A percentile compares a stretch with the other conserved stretches of the same genome.
Conservation (phyloP, 192 early-diverging fungal species). For the Phycomyces nitens region DNA sequence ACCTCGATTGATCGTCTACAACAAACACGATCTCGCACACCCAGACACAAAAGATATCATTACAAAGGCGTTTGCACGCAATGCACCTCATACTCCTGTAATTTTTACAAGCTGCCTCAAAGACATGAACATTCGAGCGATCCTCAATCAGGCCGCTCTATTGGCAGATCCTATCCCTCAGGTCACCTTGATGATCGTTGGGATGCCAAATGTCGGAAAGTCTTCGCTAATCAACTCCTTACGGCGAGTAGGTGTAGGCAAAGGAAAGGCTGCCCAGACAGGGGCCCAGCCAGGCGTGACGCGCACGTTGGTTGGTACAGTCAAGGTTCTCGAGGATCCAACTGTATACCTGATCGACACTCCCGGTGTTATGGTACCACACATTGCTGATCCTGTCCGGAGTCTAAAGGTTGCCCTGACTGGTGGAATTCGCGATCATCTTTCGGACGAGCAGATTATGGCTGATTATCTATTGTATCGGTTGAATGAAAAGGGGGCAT, state of each 20-base stretch:
- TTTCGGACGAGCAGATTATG: conserved; percentile 77
- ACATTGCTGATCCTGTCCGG: conserved; percentile 75
- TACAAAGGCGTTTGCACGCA: conserved; percentile 22
- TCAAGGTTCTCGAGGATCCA: conserved; percentile 86
- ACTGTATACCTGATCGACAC: conserved; percentile 91
- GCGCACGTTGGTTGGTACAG: conserved; percentile 58
- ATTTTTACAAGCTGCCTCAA: conserved; percentile 63
- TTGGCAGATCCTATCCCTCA: conserved; percentile 40
- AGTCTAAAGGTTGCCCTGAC: conserved; percentile 90
- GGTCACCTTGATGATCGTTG: conserved; percentile 77
- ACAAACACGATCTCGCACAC: conserved; percentile 88
- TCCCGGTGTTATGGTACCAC: conserved; percentile 89
- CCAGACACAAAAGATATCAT: conserved; percentile 40
- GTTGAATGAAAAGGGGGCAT: conserved; percentile 61
- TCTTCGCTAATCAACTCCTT: conserved; percentile 89
- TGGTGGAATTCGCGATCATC: conserved; percentile 81
- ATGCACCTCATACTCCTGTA: conserved; percentile 45
- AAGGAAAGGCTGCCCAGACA: conserved; percentile 80
- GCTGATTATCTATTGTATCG: conserved; percentile 89
- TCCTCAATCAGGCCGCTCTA: conserved; percentile 65
- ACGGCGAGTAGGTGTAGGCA: conserved; percentile 69
- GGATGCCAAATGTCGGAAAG: conserved; percentile 97
- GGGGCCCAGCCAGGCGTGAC: conserved; percentile 90
- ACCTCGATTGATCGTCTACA: conserved; percentile 82
- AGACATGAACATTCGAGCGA: conserved; percentile 59